Evolutionary conservation across 305 asterid genomes (phyloP).

Genomic region (Plantago rigida): DNA sequence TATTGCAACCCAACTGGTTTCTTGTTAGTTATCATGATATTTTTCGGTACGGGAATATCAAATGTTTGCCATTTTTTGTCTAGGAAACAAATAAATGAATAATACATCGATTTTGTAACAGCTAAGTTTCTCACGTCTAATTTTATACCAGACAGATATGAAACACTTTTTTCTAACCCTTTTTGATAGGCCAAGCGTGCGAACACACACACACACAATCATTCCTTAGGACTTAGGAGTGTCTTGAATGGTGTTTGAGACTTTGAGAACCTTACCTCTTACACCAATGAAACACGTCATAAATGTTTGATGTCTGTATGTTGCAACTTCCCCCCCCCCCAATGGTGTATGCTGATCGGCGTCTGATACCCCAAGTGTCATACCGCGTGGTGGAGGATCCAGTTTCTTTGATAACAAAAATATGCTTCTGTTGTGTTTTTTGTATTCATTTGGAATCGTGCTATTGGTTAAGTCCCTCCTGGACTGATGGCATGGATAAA

Average conservation of each 20-base stretch:
- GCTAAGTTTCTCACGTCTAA: background rate
- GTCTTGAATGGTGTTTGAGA: background rate
- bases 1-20: background rate
- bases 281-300: background rate
- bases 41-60: background rate
- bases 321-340: no score
- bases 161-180: no score
- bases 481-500: background rate
- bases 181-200: no score
- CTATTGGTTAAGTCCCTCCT: background rate
- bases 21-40: background rate
- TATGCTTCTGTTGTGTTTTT: background rate
- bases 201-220: no score
- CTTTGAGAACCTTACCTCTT: background rate
- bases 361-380: background rate
- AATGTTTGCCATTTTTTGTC: background rate
- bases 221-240: no score
- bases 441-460: background rate
- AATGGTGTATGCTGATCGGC: no score
- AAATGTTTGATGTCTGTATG: no score
- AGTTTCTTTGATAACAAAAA: slow-evolving; percentile 1
- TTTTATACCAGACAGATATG: no score
- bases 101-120: background rate
- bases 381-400: background rate
- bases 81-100: background rate